Percentiles rank a stretch among this genome's conserved stretches.
Evolutionary conservation across 176 grass and related monocot species (phyloP).

Genomic region (Elymus sibiricus): DNA sequence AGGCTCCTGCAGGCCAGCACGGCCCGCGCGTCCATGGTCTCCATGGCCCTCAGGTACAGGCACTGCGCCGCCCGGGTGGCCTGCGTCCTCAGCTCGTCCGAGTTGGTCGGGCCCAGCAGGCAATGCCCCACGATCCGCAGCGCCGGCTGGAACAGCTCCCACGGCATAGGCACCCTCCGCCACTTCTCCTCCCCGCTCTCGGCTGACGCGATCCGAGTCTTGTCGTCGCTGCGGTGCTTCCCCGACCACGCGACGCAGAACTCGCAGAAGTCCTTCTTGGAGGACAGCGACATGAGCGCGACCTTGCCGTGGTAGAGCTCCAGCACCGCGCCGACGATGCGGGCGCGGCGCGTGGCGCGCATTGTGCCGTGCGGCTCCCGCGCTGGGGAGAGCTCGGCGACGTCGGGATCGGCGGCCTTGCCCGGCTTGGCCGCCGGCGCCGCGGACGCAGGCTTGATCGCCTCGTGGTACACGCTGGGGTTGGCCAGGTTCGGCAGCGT

Average conservation of each 20-base stretch:
- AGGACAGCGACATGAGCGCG: conserved; percentile 59
- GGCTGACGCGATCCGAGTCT: not conserved
- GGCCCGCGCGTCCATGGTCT: conserved; percentile 44
- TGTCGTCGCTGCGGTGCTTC: conserved; percentile 9
- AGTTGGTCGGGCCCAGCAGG: conserved; percentile 41
- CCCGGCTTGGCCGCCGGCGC: conserved; percentile 22
- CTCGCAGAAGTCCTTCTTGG: conserved; percentile 74
- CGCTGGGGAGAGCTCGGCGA: conserved; percentile 50
- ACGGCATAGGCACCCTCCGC: conserved; percentile 56
- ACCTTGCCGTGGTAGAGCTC: conserved; percentile 78
- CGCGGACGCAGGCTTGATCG: conserved; percentile 34
- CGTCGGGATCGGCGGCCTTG: conserved; percentile 29
- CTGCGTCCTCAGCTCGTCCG: conserved; percentile 52
- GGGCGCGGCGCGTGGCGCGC: conserved; percentile 52
- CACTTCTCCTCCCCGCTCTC: conserved; percentile 16
- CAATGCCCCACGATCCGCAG: conserved; percentile 69
- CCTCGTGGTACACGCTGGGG: conserved; percentile 66
- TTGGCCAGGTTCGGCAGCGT: conserved; percentile 54
- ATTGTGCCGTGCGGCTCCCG: conserved; percentile 67
- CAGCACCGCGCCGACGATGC: conserved; percentile 66
- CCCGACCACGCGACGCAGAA: conserved; percentile 70
- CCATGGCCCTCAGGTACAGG: conserved; percentile 54
- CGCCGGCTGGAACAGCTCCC: conserved; percentile 77
- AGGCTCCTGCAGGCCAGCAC: conserved; percentile 66
- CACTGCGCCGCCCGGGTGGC: conserved; percentile 41